Base-by-base conservation (phyloP, 2,329 filamentous ascomycete genomes). In the Alternaria solani region DNA sequence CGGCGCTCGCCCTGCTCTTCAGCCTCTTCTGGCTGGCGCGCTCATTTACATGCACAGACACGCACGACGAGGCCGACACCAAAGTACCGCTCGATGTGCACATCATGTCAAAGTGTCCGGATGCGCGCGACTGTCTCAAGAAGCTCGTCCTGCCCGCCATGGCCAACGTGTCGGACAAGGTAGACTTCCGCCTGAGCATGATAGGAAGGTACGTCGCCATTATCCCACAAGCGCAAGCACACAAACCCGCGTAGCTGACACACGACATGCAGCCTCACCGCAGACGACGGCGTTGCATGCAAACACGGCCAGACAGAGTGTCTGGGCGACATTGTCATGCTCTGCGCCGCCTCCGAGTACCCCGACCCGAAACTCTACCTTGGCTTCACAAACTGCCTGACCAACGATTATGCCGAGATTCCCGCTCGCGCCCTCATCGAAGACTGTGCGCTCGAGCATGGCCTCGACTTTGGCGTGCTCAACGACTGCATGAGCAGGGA, bases 91-190 rank as follows among this genome's bases (percentile, higher is more conserved):
- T 99, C 2, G 95, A 99, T 78, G 92, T 93, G 57, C 94, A 98
- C 78, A 95, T 98, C 70, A 99, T 98, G 90, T 79, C 77, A 11
- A 97, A 98, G 84, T 99, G 95, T 73, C 94, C 94, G 0, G 95
- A 99, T 79, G 93, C 95, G 2, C 86, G 85, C 77, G 90, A 92
- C 74, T 97, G 94, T 73, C 83, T 99, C 20, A 87, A 88, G 63
- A 83, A 93, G 61, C 81, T 99, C 69, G 85, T 99, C 25, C 81
- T 98, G 16, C 95, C 95, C 1, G 86, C 89, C 23, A 97, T 99
- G 94, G 88, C 93, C 78, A 86, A 87, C 59, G 86, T 94, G 38
- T 85, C 87, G 62, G 87, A 92, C 65, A 95, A 96, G 78, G 93
- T 98, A 63, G 89, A 97, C 82, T 98, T 99, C 78, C 90, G 86